These are phyloP conservation scores for Phytophthora foliorum DNA, from an alignment of 352 stramenopile genomes.

Conservation along the genomic window DNA sequence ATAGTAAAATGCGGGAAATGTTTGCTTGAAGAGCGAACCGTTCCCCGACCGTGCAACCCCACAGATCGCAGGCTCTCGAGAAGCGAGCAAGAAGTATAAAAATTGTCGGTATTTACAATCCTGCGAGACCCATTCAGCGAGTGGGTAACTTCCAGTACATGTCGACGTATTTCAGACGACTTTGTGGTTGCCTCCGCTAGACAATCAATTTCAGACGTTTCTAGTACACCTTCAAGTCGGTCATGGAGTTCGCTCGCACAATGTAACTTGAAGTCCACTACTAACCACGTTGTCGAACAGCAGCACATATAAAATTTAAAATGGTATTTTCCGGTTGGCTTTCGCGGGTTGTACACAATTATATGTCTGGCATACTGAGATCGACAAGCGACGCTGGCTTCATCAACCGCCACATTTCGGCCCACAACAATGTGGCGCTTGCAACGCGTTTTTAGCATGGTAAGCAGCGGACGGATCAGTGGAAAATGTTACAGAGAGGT, in stretches of 20 bases:
- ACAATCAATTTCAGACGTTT: background rate
- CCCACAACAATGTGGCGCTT: too few relatives aligned
- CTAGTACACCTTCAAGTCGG: conserved; percentile 14
- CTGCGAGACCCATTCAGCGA: conserved; percentile 14
- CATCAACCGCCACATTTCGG: too few relatives aligned
- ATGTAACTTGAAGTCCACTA: conserved; percentile 34
- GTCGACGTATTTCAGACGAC: conserved; percentile 16
- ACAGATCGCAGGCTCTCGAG: conserved; percentile 31
- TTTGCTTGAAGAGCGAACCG: conserved; percentile 19
- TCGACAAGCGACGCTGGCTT: background rate
- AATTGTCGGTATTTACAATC: conserved; percentile 29
- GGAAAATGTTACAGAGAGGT: too few relatives aligned
- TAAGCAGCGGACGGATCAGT: too few relatives aligned
- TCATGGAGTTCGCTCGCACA: conserved; percentile 27
- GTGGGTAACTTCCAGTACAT: conserved; percentile 35
- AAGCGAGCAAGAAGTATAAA: conserved; percentile 42
- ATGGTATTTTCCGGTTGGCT: conserved; percentile 36
- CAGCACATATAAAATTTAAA: conserved; percentile 41
- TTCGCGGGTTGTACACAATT: background rate
- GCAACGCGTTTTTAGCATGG: too few relatives aligned
- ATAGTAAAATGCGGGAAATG: conserved; percentile 31
- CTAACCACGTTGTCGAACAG: conserved; percentile 38
- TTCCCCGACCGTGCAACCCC: conserved; percentile 31
- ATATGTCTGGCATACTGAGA: background rate
- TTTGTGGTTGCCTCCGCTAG: background rate